Base-by-base conservation (phyloP, 495 filamentous ascomycete genomes). In the Aspergillus conjunctus region DNA sequence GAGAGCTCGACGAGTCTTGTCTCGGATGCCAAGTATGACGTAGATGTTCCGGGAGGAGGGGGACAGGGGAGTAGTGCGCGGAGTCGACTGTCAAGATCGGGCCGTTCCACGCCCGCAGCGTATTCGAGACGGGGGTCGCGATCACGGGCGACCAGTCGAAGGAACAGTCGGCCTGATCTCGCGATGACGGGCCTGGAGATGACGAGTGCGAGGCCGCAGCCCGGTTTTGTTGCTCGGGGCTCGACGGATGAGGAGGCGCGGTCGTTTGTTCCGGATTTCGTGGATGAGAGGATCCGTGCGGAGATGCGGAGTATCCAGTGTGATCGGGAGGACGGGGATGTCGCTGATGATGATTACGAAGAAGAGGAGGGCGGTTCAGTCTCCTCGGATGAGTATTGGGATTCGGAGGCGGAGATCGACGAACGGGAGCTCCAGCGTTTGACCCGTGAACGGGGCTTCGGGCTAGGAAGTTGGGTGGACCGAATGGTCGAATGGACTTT, bases 381-480 rank as follows among this genome's bases (percentile, higher is more conserved):
- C 3, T 34, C 34, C 39, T 57, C 67, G 37, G 59, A 61, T 17
- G 66, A 61, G 26, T 53, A 55, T 32, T 61, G 49, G 12, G 72
- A 68, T 15, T 73, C 71, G 4, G 74, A 78, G 22, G 75, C 53
- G 39, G 53, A 78, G 4, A 72, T 79, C 20, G 77, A 79, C 51
- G 78, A 81, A 46, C 69, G 67, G 14, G 77, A 80, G 65, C 37
- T 80, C 34, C 76, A 76, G 60, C 72, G 66, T n/a, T 60, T 80
- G 1, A 79, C 76, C 7, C 74, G 80, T 54, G 79, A 85, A 59
- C 81, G 81, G n/a, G 84, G 83, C 45, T 86, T 85, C 54, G 87
- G 88, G 5, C 72, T 92, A n/a, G 88, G 88, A 0, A 81, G 83
- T 10, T 91, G 88, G 86, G 80, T 97, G 62, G 90, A 90, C 63